These are phyloP conservation scores for Trichomonas gallinae DNA, from an alignment of 208 protist species.

Conservation along the genomic window DNA sequence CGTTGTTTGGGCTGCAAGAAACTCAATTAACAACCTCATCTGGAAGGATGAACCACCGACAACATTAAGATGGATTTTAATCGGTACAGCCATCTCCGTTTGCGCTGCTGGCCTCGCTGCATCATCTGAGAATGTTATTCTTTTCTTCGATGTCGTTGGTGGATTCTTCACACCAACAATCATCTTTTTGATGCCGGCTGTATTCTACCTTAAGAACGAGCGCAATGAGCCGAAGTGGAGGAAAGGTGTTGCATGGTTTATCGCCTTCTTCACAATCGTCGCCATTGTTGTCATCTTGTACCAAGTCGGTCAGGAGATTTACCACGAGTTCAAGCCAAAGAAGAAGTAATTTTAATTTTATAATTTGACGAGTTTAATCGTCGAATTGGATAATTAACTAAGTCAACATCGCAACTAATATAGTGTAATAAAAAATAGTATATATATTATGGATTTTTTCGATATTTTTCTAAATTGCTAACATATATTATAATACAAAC, in stretches of 20 bases:
- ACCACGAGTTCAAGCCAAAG: not conserved
- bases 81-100: not conserved
- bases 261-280: not conserved
- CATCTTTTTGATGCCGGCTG: not conserved
- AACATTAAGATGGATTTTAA: not conserved
- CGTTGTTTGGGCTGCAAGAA: not conserved
- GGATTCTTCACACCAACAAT: constrained; percentile 17
- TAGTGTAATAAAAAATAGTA: too few relatives aligned
- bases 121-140: not conserved
- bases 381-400: too few relatives aligned
- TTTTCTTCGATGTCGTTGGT: constrained; percentile 15
- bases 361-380: not conserved
- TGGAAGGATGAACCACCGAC: not conserved
- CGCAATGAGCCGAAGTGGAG: not conserved
- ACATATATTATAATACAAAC: too few relatives aligned
- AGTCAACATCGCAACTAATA: too few relatives aligned
- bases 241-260: not conserved
- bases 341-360: not conserved
- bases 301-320: not conserved
- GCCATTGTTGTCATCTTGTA: not conserved
- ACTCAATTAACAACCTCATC: not conserved
- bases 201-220: not conserved
- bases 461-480: too few relatives aligned
- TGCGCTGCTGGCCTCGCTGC: not conserved
- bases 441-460: too few relatives aligned